phyloP scores from a whole-genome alignment of 495 filamentous ascomycete species.

The Aspergillus ostianus region DNA sequence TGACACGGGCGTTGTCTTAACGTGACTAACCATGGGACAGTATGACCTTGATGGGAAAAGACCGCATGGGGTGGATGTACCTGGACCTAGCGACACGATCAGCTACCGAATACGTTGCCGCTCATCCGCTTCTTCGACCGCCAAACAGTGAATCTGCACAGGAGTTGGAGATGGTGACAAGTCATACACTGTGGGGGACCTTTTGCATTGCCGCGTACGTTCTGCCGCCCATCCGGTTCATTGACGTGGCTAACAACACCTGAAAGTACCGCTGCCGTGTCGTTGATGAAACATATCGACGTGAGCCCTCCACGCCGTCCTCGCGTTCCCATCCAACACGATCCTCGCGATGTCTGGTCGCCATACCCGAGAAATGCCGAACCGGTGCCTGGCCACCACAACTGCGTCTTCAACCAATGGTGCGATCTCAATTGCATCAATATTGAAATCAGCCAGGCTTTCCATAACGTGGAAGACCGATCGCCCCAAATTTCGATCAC shows the following conservation, averaged over 20 bases:
- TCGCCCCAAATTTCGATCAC: conserved; percentile 18
- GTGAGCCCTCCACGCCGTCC: conserved; percentile 17
- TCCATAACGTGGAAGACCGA: conserved; percentile 23
- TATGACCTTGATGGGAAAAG: conserved; percentile 27
- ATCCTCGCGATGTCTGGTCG: conserved; percentile 29
- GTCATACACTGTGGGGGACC: conserved; percentile 32
- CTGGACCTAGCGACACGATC: conserved; percentile 24
- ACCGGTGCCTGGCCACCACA: conserved; percentile 23
- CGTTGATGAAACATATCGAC: conserved; percentile 28
- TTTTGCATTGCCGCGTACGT: conserved; percentile 33
- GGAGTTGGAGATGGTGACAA: conserved; percentile 17
- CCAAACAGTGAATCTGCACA: conserved; percentile 7
- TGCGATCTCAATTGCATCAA: conserved; percentile 25
- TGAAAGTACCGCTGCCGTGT: conserved; percentile 23
- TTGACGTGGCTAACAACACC: conserved; percentile 8
- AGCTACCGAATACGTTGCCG: conserved; percentile 20
- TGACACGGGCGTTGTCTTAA: not conserved
- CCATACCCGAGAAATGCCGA: conserved; percentile 28
- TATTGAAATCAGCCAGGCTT: conserved; percentile 25
- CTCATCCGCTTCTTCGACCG: conserved; percentile 16
- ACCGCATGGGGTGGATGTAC: conserved; percentile 31
- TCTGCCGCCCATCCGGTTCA: not conserved
- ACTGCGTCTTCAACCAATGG: conserved; percentile 29
- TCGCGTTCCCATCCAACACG: conserved; percentile 13
- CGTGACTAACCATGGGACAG: conserved; percentile 8